Percentiles rank a stretch among this genome's conserved stretches.
These are phyloP conservation scores for Forsythia suspensa DNA, from an alignment of 257 asterid species.

Conservation along the genomic window DNA sequence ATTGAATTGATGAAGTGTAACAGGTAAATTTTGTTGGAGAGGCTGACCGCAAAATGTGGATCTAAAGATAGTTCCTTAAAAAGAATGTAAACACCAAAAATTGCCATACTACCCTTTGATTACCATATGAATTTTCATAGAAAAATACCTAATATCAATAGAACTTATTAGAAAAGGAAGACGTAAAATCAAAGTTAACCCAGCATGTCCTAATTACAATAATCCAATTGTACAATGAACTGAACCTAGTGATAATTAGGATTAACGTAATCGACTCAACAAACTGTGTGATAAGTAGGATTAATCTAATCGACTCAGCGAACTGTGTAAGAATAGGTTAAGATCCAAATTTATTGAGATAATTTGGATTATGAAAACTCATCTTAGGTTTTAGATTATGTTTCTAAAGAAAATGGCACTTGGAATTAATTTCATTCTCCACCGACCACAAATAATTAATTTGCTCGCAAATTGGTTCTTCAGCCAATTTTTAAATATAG, in stretches of 20 bases:
- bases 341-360: not conserved
- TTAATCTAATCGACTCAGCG: not conserved
- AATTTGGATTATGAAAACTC: not conserved
- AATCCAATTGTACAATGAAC: not conserved
- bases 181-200: not conserved
- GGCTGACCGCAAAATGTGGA: slow-evolving; percentile 22
- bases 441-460: not conserved
- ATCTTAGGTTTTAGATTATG: not conserved
- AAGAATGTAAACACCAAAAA: slow-evolving; percentile 43
- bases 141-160: not conserved
- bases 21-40: slow-evolving; percentile 3
- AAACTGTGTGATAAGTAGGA: not conserved
- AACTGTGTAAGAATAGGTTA: not conserved
- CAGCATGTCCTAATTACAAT: not conserved
- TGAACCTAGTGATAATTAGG: not conserved
- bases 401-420: not conserved
- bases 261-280: not conserved
- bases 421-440: not conserved
- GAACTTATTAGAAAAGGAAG: not conserved
- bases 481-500: not conserved
- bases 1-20: not conserved
- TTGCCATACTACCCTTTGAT: slow-evolving; percentile 19
- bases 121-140: not conserved
- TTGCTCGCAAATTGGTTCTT: slow-evolving; percentile 8
- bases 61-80: slow-evolving; percentile 37